Conservation (phyloP, 2,329 filamentous ascomycete species). For the Penicillium oxalicum region DNA sequence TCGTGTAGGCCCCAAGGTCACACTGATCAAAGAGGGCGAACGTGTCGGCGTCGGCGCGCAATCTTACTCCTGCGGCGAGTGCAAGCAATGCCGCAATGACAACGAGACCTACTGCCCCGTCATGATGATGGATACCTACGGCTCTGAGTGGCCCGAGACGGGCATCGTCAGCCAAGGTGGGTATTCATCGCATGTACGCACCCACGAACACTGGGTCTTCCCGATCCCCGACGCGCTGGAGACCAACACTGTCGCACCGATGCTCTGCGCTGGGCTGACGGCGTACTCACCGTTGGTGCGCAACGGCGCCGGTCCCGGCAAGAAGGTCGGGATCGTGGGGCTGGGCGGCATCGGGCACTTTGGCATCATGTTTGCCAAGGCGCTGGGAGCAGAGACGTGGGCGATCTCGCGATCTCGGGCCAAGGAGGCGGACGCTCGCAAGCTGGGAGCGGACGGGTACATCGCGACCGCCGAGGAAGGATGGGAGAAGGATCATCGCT, state of each 20-base stretch:
- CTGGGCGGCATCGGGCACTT: conserved; percentile 66
- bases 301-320: conserved; percentile 65
- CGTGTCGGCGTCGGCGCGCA: conserved; percentile 66
- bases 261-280: conserved; percentile 81
- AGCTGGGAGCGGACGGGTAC: conserved; percentile 57
- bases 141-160: conserved; percentile 50
- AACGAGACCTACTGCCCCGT: conserved; percentile 65
- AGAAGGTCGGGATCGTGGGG: conserved; percentile 39
- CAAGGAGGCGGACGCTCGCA: conserved; percentile 56
- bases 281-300: conserved; percentile 71
- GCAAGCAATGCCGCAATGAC: conserved; percentile 59
- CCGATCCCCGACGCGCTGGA: conserved; percentile 65
- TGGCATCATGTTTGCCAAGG: conserved; percentile 63
- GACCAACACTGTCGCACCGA: conserved; percentile 60
- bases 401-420: conserved; percentile 55
- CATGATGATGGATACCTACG: conserved; percentile 47
- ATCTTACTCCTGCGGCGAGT: conserved; percentile 58
- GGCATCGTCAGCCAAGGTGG: conserved; percentile 62
- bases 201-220: conserved; percentile 69
- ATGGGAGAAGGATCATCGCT: conserved; percentile 51
- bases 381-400: conserved; percentile 57
- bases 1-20: conserved; percentile 61
- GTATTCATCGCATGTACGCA: conserved; percentile 63
- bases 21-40: conserved; percentile 55
- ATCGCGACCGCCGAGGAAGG: conserved; percentile 53